Evolutionary conservation across 805 yeast species (phyloP).

Genomic region (Metschnikowia orientalis): DNA sequence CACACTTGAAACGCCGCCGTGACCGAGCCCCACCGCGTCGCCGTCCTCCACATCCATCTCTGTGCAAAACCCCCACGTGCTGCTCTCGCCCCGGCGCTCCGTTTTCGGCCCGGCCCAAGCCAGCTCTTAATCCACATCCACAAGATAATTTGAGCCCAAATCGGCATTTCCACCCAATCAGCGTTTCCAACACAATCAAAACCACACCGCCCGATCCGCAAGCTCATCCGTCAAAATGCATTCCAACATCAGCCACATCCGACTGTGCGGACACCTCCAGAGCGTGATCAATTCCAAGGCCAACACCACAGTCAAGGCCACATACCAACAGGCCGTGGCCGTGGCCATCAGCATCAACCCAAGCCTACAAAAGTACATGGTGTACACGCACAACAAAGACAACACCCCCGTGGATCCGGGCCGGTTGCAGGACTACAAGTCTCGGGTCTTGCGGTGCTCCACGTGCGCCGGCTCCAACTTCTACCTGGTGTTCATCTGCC

Average conservation of each 20-base stretch:
- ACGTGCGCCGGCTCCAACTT: slow-evolving; percentile 43
- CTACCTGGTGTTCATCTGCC: slow-evolving; percentile 53
- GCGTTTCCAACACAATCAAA: too few relatives aligned
- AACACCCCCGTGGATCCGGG: slow-evolving; percentile 32
- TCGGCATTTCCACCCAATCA: too few relatives aligned
- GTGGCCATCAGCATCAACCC: slow-evolving; percentile 37
- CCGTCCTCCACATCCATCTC: too few relatives aligned
- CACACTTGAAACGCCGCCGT: too few relatives aligned
- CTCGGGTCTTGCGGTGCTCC: slow-evolving; percentile 46
- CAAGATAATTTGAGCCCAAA: too few relatives aligned
- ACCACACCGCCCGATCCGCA: too few relatives aligned
- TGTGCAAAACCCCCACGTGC: too few relatives aligned
- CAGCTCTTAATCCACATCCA: too few relatives aligned
- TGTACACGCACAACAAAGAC: slow-evolving; percentile 34
- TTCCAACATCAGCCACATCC: slow-evolving; percentile 26
- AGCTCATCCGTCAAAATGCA: slow-evolving; percentile 20
- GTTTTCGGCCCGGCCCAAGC: too few relatives aligned
- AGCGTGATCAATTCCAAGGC: slow-evolving; percentile 48
- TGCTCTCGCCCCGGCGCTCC: too few relatives aligned
- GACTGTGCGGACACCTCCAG: slow-evolving; percentile 47
- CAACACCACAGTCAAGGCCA: slow-evolving; percentile 43
- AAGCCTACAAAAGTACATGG: slow-evolving; percentile 12
- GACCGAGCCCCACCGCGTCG: too few relatives aligned
- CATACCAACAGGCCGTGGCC: slow-evolving; percentile 50
- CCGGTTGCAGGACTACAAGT: slow-evolving; percentile 38